Conservation (phyloP, 1,284 basidiomycete species). For the Ganoderma lingzhi region DNA sequence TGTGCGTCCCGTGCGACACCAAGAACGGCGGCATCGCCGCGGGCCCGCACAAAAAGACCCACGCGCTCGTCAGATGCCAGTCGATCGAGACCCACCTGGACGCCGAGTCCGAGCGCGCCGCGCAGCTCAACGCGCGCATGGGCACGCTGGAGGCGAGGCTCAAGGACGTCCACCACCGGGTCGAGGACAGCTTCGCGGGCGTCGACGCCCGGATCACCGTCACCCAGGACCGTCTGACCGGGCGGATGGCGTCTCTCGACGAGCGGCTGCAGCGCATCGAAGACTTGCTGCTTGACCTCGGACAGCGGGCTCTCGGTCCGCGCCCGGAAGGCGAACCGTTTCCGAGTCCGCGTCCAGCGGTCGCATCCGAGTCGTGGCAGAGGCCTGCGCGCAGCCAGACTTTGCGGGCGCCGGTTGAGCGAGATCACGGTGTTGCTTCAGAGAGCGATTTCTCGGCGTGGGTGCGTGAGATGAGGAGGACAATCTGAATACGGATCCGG, state of each 20-base stretch:
- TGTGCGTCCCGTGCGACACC: slow-evolving; percentile 10
- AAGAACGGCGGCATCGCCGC: slow-evolving; percentile 10
- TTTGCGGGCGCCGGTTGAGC: too few species aligned
- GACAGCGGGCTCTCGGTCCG: neutral
- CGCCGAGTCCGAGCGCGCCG: slow-evolving; percentile 2
- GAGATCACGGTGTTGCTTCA: neutral
- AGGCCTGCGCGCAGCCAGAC: neutral
- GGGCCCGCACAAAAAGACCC: slow-evolving; percentile 6
- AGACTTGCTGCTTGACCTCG: neutral
- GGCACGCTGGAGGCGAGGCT: slow-evolving; percentile 1
- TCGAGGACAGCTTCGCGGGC: slow-evolving; percentile 2
- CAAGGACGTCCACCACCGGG: neutral
- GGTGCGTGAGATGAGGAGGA: slow-evolving; percentile 6
- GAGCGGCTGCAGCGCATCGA: slow-evolving; percentile 5
- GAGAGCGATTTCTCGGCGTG: slow-evolving; percentile 6
- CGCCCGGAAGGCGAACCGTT: neutral
- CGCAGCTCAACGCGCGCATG: slow-evolving; percentile 3
- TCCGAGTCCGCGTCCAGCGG: neutral
- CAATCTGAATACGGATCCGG: neutral
- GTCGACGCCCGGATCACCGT: slow-evolving; percentile 4
- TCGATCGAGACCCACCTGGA: neutral
- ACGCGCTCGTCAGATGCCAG: slow-evolving; percentile 20
- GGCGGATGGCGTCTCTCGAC: neutral
- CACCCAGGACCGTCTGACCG: neutral
- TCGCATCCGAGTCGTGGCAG: neutral